phyloP scores from a whole-genome alignment of 768 basidiomycete genomes.

The Suillus sp. region DNA sequence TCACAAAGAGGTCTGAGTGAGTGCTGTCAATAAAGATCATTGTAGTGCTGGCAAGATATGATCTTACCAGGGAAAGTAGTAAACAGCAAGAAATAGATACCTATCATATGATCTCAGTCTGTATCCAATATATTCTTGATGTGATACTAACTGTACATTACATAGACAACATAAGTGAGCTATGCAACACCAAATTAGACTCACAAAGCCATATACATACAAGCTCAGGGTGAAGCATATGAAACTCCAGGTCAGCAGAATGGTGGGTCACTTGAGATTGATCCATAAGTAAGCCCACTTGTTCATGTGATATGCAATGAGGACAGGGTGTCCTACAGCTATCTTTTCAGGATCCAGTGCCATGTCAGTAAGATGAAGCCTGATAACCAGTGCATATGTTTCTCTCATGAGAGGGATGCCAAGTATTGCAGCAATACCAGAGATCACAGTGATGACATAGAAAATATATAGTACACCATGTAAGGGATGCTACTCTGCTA shows the following conservation, averaged over 20 bases:
- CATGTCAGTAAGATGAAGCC: neutral
- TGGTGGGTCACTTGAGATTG: neutral
- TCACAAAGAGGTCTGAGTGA: conserved; percentile 43
- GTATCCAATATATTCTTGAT: neutral
- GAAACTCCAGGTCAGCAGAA: neutral
- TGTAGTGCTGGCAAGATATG: neutral
- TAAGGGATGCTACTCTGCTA: too few relatives aligned
- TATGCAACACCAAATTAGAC: neutral
- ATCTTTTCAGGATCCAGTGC: neutral
- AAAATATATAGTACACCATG: neutral
- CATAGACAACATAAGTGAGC: neutral
- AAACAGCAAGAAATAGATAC: neutral
- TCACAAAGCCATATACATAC: conserved; percentile 3
- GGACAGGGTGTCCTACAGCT: neutral
- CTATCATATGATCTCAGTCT: neutral
- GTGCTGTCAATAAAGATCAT: neutral
- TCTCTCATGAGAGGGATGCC: neutral
- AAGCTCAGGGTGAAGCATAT: neutral
- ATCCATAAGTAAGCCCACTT: neutral
- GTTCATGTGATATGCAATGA: neutral
- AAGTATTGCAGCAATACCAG: neutral
- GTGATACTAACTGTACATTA: neutral
- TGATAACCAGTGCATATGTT: neutral
- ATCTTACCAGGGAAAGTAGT: neutral
- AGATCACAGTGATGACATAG: neutral